A percentile compares a stretch with the other conserved stretches of the same genome.
These are phyloP conservation scores for Amborella trichopoda DNA, from an alignment of 164 flowering plant genomes.

Conservation along the genomic window DNA sequence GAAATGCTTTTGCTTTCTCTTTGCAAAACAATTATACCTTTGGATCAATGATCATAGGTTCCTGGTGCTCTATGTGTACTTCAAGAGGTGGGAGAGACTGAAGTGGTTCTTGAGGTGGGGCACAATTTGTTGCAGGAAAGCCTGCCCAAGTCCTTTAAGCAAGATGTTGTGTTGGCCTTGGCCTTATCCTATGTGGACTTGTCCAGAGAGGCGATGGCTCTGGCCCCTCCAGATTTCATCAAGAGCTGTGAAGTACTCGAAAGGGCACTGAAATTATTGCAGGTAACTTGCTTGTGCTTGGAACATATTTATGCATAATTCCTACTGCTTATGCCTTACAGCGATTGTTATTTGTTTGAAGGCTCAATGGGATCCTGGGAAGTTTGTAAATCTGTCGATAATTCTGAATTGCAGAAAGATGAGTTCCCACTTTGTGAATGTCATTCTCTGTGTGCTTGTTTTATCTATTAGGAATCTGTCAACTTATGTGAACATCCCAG, in stretches of 20 bases:
- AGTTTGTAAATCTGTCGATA: no score
- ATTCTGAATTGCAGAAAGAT: no score
- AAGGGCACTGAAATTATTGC: slow-evolving; percentile 84
- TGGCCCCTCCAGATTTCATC: slow-evolving; percentile 74
- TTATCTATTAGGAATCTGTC: no score
- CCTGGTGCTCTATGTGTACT: slow-evolving; percentile 84
- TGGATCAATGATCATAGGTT: slow-evolving; percentile 35
- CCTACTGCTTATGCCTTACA: no score
- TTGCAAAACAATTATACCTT: not conserved
- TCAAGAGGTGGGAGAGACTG: slow-evolving; percentile 85
- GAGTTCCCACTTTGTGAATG: no score
- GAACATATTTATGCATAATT: no score
- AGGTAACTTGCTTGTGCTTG: slow-evolving; percentile 43
- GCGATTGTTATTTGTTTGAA: no score
- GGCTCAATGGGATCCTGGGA: no score
- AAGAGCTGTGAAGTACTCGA: slow-evolving; percentile 68
- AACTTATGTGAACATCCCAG: no score
- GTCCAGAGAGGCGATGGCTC: slow-evolving; percentile 89
- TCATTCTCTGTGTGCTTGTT: no score
- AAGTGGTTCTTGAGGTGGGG: slow-evolving; percentile 54
- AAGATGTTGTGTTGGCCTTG: slow-evolving; percentile 81
- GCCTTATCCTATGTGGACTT: slow-evolving; percentile 83
- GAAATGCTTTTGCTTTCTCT: not conserved
- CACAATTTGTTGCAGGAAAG: slow-evolving; percentile 64
- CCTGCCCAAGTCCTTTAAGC: slow-evolving; percentile 74